phyloP scores from a whole-genome alignment of 257 asterid species.

The Fraxinus excelsior region DNA sequence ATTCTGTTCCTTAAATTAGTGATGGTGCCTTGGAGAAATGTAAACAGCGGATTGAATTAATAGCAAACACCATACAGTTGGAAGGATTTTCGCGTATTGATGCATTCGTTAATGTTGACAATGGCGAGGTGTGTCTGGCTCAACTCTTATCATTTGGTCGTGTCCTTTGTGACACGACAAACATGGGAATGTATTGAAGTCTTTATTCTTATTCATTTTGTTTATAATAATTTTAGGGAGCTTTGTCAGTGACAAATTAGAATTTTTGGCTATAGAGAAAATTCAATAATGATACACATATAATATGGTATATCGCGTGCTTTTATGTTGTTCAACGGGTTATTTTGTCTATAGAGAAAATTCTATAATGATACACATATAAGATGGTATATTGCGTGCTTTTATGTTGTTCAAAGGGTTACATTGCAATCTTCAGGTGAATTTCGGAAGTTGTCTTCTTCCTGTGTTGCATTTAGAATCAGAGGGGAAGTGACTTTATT shows the following conservation, averaged over 20 bases:
- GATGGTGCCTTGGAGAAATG: conserved; percentile 61
- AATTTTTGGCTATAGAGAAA: neutral
- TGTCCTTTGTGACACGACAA: neutral
- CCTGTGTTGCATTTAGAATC: no score
- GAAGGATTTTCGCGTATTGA: conserved; percentile 89
- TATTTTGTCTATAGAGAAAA: neutral
- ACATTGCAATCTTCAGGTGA: neutral
- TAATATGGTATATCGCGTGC: neutral
- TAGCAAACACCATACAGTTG: conserved; percentile 74
- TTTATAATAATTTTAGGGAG: neutral
- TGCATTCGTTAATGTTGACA: conserved; percentile 80
- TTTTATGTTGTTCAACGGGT: no score
- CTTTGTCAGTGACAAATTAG: neutral
- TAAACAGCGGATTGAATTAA: conserved; percentile 61
- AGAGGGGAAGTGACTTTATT: no score
- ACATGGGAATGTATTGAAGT: neutral
- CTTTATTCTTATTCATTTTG: no score
- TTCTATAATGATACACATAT: neutral
- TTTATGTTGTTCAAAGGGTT: neutral
- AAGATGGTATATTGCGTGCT: neutral
- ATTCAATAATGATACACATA: neutral
- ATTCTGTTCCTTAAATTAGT: conserved; percentile 39
- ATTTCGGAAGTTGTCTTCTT: no score
- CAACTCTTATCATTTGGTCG: neutral
- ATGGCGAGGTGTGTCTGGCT: conserved; percentile 63